phyloP scores from a whole-genome alignment of 2,329 filamentous ascomycete species.

The Monilinia fructigena region DNA sequence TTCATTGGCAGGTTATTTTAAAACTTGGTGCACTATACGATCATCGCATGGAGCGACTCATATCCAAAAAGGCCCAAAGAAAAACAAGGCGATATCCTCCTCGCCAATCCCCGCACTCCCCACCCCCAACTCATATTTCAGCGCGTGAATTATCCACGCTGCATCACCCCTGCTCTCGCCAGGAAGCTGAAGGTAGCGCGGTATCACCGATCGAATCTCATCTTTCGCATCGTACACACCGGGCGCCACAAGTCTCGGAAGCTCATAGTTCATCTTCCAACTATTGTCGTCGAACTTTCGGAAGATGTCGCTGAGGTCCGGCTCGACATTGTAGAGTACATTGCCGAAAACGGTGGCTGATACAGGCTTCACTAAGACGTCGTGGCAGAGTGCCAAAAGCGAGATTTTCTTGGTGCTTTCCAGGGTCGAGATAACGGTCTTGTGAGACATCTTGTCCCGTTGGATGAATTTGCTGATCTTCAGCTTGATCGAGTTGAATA shows the following conservation, averaged over 20 bases:
- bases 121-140: not conserved
- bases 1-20: not conserved
- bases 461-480: not conserved
- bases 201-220: not conserved
- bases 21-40: not conserved
- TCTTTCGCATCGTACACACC: not conserved
- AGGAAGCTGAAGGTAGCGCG: not conserved
- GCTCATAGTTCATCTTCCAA: not conserved
- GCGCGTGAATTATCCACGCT: not conserved
- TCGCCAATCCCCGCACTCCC: not conserved
- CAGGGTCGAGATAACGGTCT: not conserved
- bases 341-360: not conserved
- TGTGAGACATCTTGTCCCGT: not conserved
- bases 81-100: not conserved
- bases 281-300: slow-evolving; percentile 1
- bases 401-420: not conserved
- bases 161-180: not conserved
- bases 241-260: not conserved
- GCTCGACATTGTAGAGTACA: not conserved
- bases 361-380: not conserved
- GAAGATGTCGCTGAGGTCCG: not conserved
- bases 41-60: not conserved
- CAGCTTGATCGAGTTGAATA: not conserved
- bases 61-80: not conserved
- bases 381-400: not conserved